Evolutionary conservation across 352 stramenopile species (phyloP), one percentile per base, ranked within the genome.

Genomic region (Phytophthora citricola): DNA sequence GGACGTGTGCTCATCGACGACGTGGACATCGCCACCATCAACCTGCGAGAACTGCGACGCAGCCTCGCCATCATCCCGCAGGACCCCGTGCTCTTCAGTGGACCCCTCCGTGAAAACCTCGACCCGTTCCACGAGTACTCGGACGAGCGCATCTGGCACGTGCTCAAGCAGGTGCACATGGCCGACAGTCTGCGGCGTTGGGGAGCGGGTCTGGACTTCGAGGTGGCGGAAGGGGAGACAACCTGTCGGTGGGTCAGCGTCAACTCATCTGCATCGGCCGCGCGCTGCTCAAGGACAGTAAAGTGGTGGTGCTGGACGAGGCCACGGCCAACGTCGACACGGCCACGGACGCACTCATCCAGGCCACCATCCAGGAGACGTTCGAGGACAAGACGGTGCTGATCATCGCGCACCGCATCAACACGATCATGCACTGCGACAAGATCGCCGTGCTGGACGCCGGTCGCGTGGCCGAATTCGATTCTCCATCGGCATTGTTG

Each of bases 251-350:
- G 40, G 97, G 97, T 9, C 90, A 99, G 74, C 77, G 96, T 2
- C 96, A 99, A 74, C 73, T 99, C 15, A 65, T 99, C 2, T 98
- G 94, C 59, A 89, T 99, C 47, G 97, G 83, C 20, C 78, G 97
- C 26, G 96, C 97, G 7, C 71, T 99, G 44, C 71, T 99, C 12
- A 81, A 85, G 22, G 81, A 97, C 46, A 93, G 90, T 48, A 75
- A 73, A 47, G 93, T 99, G 39, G 74, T 99, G 14, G 75, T 99
- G 8, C 89, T 99, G 73, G 97, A 99, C 57, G 97, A 99, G 76
- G 96, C 96, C 2, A 99, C 96, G 2, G 87, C 89, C 12, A 92
- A 83, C 15, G 46, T 53, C 27, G 46, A 53, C 11, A 53, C 46
- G 5, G 46, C 43, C 11, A 90, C 76, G 10, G 90, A 98, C 59